Base-by-base conservation (phyloP, 2,329 filamentous ascomycete genomes). In the Plenodomus biglobosus region DNA sequence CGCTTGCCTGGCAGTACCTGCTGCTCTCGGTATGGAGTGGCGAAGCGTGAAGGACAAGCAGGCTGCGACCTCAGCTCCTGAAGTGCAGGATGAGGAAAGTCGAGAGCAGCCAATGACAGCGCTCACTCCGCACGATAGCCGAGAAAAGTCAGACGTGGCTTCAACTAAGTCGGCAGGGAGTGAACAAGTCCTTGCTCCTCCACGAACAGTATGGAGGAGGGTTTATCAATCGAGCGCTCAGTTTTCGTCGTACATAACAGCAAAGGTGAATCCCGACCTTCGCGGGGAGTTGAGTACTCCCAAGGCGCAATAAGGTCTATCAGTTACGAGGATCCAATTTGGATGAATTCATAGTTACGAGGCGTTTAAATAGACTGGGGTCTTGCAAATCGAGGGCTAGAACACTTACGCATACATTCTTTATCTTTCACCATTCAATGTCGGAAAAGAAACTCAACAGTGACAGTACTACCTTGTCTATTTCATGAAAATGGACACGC, bases 1-100 rank as follows among this genome's bases (percentile, higher is more conserved):
- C 60, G 75, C 79, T 1, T 77, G 75, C 21, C 55, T 85, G 3
- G 76, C 76, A 2, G 69, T 86, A 10, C 46, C 85, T 3, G 84
- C 80, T 0, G 75, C 78, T 0, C 51, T 78, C 1, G 69, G 72
- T 1, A 79, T 88, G 69, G 83, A 87, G 68, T 88, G 84, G 84
- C 78, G 75, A 57, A 86, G 77, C 54, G 82, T 88, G 46, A 87
- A 86, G 71, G 80, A 79, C 17, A 53, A 48, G 5, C 43, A 51
- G 32, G 40, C 34, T 7, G 22, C 45, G 6, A 22, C 43, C 8
- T 11, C 27, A 4, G 15, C 19, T 8, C 15, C 36, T 17, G 37
- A 42, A 30, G 11, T 21, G 15, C 39, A 43, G 38, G 52, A 59
- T 19, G 53, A 55, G 36, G 57, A 61, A 38, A 56, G 52, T 37